Conservation (phyloP, 208 protist genomes). For the Crithidia fasciculata region DNA sequence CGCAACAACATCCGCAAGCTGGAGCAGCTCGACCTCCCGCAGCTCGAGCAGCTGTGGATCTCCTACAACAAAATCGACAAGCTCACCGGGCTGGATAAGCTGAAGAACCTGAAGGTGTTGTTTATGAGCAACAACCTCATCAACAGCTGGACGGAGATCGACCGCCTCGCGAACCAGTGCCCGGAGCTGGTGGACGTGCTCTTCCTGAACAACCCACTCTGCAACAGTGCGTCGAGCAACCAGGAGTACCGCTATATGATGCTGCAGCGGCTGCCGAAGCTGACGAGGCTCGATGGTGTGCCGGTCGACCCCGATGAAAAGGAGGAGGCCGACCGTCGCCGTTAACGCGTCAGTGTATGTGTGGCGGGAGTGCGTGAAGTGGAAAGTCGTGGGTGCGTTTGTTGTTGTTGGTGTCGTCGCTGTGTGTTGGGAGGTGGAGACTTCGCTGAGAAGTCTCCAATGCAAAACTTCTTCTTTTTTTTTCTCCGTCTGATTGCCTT, state of each 20-base stretch:
- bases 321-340: constrained; percentile 88
- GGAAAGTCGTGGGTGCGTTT: background rate
- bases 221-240: constrained; percentile 66
- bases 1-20: constrained; percentile 96
- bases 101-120: constrained; percentile 90
- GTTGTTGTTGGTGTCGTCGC: background rate
- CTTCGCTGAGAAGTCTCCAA: too few species aligned
- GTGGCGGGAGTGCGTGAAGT: background rate
- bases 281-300: constrained; percentile 89
- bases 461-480: background rate
- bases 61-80: constrained; percentile 97
- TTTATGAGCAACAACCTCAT: constrained; percentile 97
- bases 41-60: constrained; percentile 95
- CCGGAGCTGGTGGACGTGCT: constrained; percentile 93
- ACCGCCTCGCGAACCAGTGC: constrained; percentile 91
- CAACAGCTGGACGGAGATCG: constrained; percentile 94
- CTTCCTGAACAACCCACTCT: constrained; percentile 94
- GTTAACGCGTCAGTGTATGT: constrained; percentile 32
- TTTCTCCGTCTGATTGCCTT: background rate
- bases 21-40: constrained; percentile 93
- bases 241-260: constrained; percentile 90
- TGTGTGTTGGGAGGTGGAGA: background rate
- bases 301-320: constrained; percentile 90
- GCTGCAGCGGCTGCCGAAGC: constrained; percentile 85
- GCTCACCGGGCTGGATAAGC: constrained; percentile 93